These are phyloP conservation scores for Calcarisporium arbuscula DNA, from an alignment of 2,329 filamentous ascomycete species.

Conservation along the genomic window DNA sequence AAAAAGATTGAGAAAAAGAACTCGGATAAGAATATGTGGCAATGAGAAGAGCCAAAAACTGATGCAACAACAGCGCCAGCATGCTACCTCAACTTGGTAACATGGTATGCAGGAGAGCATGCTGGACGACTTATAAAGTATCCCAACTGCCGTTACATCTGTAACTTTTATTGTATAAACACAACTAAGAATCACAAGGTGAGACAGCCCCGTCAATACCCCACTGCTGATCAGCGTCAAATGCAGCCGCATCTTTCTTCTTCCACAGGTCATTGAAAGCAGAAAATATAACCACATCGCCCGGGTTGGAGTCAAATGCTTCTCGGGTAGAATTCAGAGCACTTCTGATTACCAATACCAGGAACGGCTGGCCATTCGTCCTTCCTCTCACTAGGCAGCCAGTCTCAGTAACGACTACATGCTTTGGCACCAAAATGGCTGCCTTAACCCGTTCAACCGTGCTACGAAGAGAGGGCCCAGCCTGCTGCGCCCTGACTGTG, in stretches of 20 bases:
- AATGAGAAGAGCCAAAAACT: no score
- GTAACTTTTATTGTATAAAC: no score
- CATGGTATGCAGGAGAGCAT: no score
- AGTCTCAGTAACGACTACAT: slow-evolving; percentile 70
- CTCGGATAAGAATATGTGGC: no score
- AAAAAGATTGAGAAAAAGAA: no score
- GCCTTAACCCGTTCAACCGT: slow-evolving; percentile 42
- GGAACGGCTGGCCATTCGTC: slow-evolving; percentile 59
- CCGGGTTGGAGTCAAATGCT: slow-evolving; percentile 44
- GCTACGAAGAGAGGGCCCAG: slow-evolving; percentile 60
- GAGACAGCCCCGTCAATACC: slow-evolving; percentile 45
- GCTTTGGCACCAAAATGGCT: slow-evolving; percentile 43
- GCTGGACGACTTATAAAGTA: no score
- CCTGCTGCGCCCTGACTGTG: slow-evolving; percentile 49
- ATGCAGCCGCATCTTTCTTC: slow-evolving; percentile 52
- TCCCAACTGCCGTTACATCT: no score
- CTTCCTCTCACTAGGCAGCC: slow-evolving; percentile 73
- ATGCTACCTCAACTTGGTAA: no score
- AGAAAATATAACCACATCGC: slow-evolving; percentile 64
- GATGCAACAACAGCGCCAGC: no score
- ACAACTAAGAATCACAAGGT: slow-evolving; percentile 14
- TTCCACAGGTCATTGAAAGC: slow-evolving; percentile 82
- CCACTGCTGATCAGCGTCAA: slow-evolving; percentile 72
- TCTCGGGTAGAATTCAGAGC: slow-evolving; percentile 61
- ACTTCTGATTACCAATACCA: slow-evolving; percentile 59